A percentile compares a stretch with the other conserved stretches of the same genome.
These are phyloP conservation scores for Acidomyces sp. DNA, from an alignment of 495 filamentous ascomycete species.

Conservation along the genomic window DNA sequence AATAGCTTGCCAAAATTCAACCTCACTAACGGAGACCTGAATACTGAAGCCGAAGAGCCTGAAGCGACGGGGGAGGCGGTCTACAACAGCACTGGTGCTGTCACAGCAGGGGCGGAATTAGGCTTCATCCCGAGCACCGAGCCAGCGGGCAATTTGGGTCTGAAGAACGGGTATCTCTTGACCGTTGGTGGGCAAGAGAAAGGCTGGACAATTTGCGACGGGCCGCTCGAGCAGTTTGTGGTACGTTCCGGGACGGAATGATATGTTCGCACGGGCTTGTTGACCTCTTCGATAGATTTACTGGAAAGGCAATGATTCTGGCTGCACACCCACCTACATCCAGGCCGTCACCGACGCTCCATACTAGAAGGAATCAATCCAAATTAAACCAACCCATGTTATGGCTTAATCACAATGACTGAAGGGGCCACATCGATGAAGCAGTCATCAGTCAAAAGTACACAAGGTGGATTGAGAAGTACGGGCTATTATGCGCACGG, in stretches of 20 bases:
- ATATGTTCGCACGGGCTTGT: background rate
- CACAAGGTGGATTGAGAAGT: too few relatives aligned
- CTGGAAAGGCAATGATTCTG: slow-evolving; percentile 20
- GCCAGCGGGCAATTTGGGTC: slow-evolving; percentile 17
- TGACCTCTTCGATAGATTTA: slow-evolving; percentile 7
- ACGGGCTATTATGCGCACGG: too few relatives aligned
- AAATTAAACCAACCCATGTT: too few relatives aligned
- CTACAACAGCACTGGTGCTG: slow-evolving; percentile 20
- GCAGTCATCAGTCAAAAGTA: too few relatives aligned
- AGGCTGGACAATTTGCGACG: slow-evolving; percentile 24
- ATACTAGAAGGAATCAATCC: too few relatives aligned
- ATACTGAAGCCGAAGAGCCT: slow-evolving; percentile 10
- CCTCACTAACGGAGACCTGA: slow-evolving; percentile 20
- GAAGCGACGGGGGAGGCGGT: slow-evolving; percentile 16
- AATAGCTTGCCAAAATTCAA: slow-evolving; percentile 22
- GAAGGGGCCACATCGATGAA: too few relatives aligned
- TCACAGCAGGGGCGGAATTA: slow-evolving; percentile 14
- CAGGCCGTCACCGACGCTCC: slow-evolving; percentile 22
- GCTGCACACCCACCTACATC: slow-evolving; percentile 21
- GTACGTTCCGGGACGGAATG: slow-evolving; percentile 6
- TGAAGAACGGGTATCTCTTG: slow-evolving; percentile 21
- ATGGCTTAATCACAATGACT: too few relatives aligned
- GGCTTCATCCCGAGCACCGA: slow-evolving; percentile 13
- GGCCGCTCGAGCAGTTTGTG: slow-evolving; percentile 14
- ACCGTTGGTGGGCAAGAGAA: slow-evolving; percentile 20